Base-by-base conservation (phyloP, 768 basidiomycete species). In the Boletus rubropictus region DNA sequence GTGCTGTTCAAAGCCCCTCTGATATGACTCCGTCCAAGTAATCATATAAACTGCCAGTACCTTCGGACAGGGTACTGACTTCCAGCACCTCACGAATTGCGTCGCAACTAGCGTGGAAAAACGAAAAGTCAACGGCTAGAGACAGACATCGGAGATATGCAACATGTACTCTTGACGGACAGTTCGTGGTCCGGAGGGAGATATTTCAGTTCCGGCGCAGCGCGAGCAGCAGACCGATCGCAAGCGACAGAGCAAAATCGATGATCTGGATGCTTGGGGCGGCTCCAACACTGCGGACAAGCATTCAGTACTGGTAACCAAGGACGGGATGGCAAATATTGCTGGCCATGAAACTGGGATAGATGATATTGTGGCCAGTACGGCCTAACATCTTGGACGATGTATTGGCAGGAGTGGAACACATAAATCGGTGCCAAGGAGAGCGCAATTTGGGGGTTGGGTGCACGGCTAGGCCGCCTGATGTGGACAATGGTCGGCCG, bases 181-280 rank as follows among this genome's bases (percentile, higher is more conserved):
- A 47, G 1, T 2, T 43, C 46, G 15, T 64, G 59, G 10, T 38
- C 11, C 1, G 35, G 39, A 0, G 28, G 32, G 12, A 62, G 56
- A 15, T 7, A 37, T 15, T 31, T 64, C 14, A 62, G 21, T 24
- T 34, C 34, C 2, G 59, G 62, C 2, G 59, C 60, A 4, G 33
- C 46, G 6, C 33, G 41, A 11, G 57, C 53, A 3, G 54, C 56
- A 2, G 20, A 42, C 14, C 24, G 33, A 25, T 14, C 4, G 5
- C 61, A 64, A 7, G 21, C 12, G 15, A 42, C 12, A 5, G 61
- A 59, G 7, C 60, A 62, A 39, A 62, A 64, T 1, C 52, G 45
- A 17, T 50, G 48, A 15, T 62, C 28, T 7, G 51, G 50, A 15
- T 27, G 48, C 25, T 54, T 59, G 8, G 53, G 50, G 7, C 17